These are phyloP conservation scores for Termitomyces eurrhizus DNA, from an alignment of 768 basidiomycete species.

Conservation along the genomic window DNA sequence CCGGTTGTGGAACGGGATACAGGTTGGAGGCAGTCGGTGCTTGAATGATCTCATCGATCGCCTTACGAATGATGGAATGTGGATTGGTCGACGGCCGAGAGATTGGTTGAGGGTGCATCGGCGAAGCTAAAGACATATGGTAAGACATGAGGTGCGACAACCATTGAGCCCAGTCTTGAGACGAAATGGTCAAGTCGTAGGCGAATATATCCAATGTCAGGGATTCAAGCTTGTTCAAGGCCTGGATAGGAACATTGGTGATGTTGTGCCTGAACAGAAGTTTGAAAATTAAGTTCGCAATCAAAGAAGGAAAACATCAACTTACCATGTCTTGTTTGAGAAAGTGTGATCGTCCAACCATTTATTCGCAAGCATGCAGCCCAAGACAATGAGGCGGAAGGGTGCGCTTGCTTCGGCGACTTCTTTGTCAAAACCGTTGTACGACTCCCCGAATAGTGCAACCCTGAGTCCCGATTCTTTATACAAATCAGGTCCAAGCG, in stretches of 20 bases:
- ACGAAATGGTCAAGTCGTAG: conserved; percentile 67
- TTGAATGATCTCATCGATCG: conserved; percentile 66
- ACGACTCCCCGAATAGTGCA: conserved; percentile 53
- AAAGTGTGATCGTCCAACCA: conserved; percentile 89
- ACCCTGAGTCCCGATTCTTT: conserved; percentile 64
- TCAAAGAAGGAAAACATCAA: not conserved
- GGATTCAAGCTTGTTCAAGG: conserved; percentile 68
- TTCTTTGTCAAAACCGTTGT: conserved; percentile 40
- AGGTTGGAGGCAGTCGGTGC: conserved; percentile 34
- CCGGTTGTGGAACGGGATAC: conserved; percentile 48
- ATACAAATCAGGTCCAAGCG: conserved; percentile 45
- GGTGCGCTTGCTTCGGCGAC: conserved; percentile 55
- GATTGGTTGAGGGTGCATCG: conserved; percentile 66
- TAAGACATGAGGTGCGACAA: conserved; percentile 61
- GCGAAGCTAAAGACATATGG: conserved; percentile 59
- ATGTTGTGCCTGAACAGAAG: conserved; percentile 63
- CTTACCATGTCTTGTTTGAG: conserved; percentile 86
- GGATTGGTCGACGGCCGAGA: conserved; percentile 74
- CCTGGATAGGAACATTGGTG: conserved; percentile 67
- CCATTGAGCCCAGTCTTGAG: conserved; percentile 68
- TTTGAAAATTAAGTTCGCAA: conserved; percentile 8
- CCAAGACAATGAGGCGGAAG: conserved; percentile 73
- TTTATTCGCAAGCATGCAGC: conserved; percentile 85
- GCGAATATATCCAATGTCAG: conserved; percentile 66
- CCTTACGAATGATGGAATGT: conserved; percentile 61